Percentiles rank a stretch among this genome's conserved stretches.
Evolutionary conservation across 2,329 filamentous ascomycete genomes (phyloP).

Genomic region (Ustulina deusta): DNA sequence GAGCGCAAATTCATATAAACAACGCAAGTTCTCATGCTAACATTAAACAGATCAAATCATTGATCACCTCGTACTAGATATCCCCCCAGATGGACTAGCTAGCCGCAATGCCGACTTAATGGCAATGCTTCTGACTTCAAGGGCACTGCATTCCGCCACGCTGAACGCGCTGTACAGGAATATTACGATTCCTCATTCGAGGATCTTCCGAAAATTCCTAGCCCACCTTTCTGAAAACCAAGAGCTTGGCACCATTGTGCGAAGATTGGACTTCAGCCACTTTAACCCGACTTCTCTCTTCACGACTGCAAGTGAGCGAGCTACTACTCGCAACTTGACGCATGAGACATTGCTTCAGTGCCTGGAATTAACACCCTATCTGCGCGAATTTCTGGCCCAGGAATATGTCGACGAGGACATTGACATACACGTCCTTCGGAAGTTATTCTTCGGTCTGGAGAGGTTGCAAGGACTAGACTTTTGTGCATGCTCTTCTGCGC

Average conservation of each 20-base stretch:
- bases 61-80: constrained; percentile 77
- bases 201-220: constrained; percentile 85
- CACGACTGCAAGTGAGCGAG: constrained; percentile 78
- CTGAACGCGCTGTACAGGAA: constrained; percentile 80
- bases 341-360: constrained; percentile 78
- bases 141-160: constrained; percentile 77
- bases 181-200: constrained; percentile 85
- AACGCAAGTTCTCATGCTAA: constrained; percentile 24
- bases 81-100: constrained; percentile 79
- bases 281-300: constrained; percentile 85
- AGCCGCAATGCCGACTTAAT: constrained; percentile 83
- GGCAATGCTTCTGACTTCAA: constrained; percentile 81
- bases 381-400: constrained; percentile 83
- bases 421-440: constrained; percentile 73
- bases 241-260: constrained; percentile 78
- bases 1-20: constrained; percentile 21
- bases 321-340: constrained; percentile 80
- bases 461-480: constrained; percentile 78
- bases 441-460: constrained; percentile 76
- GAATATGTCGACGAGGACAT: constrained; percentile 85
- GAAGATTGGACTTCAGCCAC: constrained; percentile 85
- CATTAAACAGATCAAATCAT: constrained; percentile 73
- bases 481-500: constrained; percentile 77
- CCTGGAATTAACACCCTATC: constrained; percentile 76
- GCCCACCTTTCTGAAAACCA: constrained; percentile 75